Evolutionary conservation across 129 eudicot species (phyloP).

Genomic region (Chrysanthemum makinoi): DNA sequence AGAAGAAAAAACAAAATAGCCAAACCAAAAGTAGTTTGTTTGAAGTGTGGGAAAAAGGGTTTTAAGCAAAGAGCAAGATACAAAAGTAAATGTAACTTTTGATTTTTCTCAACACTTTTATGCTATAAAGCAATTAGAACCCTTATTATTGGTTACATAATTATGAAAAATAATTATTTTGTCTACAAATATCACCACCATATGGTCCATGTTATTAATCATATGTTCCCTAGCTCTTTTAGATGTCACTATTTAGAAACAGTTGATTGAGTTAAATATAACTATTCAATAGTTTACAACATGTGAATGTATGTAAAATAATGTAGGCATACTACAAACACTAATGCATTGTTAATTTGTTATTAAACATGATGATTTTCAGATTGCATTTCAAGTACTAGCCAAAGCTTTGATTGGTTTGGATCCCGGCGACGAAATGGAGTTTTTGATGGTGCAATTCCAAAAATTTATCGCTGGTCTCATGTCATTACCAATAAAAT

Average conservation of each 20-base stretch:
- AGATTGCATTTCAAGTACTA: conserved; percentile 94
- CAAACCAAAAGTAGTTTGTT: conserved; percentile 34
- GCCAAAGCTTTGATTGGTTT: conserved; percentile 78
- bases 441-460: conserved; percentile 61
- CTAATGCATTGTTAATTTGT: neutral
- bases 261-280: neutral
- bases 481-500: conserved; percentile 73
- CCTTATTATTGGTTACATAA: conserved; percentile 45
- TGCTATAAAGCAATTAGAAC: conserved; percentile 35
- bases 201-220: conserved; percentile 37
- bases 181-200: conserved; percentile 40
- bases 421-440: conserved; percentile 83
- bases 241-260: conserved; percentile 21
- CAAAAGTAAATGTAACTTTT: conserved; percentile 44
- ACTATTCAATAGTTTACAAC: too few species aligned
- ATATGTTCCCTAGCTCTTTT: conserved; percentile 32
- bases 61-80: conserved; percentile 25
- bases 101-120: conserved; percentile 37
- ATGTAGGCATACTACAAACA: too few species aligned
- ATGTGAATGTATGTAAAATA: too few species aligned
- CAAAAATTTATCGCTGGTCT: conserved; percentile 90
- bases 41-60: conserved; percentile 31
- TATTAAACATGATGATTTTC: conserved; percentile 14
- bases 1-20: conserved; percentile 28
- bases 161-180: conserved; percentile 33